Conservation (phyloP, 495 filamentous ascomycete genomes). For the Neurospora tetraspora region DNA sequence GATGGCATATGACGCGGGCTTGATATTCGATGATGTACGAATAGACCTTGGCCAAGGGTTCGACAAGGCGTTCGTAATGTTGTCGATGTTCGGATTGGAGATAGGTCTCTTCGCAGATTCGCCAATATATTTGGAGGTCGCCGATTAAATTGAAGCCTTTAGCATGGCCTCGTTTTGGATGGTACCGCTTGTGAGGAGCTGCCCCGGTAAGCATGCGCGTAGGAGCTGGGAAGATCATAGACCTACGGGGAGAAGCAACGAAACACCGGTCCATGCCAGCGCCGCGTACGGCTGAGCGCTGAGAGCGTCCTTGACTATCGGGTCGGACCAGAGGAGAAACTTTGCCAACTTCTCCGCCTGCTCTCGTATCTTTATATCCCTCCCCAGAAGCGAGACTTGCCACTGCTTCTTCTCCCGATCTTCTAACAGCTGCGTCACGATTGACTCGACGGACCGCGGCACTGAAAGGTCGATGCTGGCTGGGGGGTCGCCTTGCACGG, state of each 20-base stretch:
- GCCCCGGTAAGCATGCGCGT: background rate
- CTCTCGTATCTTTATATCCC: slow-evolving; percentile 14
- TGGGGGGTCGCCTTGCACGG: background rate
- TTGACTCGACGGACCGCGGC: background rate
- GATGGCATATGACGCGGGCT: slow-evolving; percentile 22
- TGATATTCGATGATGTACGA: slow-evolving; percentile 27
- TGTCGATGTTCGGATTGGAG: slow-evolving; percentile 3
- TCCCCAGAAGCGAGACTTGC: slow-evolving; percentile 10
- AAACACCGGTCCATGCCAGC: slow-evolving; percentile 24
- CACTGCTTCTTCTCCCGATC: slow-evolving; percentile 19
- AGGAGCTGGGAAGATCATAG: background rate
- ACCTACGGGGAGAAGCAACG: slow-evolving; percentile 21
- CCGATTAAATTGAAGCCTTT: slow-evolving; percentile 11
- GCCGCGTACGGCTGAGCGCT: slow-evolving; percentile 24
- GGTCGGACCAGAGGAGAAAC: slow-evolving; percentile 23
- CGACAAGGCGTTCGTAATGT: slow-evolving; percentile 2
- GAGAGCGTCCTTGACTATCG: slow-evolving; percentile 16
- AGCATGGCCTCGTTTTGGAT: slow-evolving; percentile 17
- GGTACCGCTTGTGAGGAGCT: slow-evolving; percentile 16
- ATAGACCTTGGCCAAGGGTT: slow-evolving; percentile 16
- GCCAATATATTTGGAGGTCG: slow-evolving; percentile 13
- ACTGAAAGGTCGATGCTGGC: background rate
- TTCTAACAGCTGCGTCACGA: slow-evolving; percentile 13
- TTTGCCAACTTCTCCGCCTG: slow-evolving; percentile 22
- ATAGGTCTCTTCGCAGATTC: slow-evolving; percentile 14